phyloP scores from a whole-genome alignment of 2,329 filamentous ascomycete species.

The Biscogniauxia mediterranea region DNA sequence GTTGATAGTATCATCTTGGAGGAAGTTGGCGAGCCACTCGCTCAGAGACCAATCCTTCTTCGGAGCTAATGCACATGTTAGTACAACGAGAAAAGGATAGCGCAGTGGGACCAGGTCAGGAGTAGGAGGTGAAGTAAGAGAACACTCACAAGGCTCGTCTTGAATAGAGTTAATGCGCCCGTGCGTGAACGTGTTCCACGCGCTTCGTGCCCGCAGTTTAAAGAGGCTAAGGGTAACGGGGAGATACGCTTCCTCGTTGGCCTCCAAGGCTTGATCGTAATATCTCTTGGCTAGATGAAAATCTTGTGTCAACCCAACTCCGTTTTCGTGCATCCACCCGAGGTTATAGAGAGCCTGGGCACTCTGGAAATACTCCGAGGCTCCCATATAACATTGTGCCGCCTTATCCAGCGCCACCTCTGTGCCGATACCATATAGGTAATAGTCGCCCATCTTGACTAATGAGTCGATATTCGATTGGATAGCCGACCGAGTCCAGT shows the following conservation, averaged over 20 bases:
- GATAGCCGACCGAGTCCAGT: constrained; percentile 92
- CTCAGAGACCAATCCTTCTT: constrained; percentile 73
- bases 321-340: constrained; percentile 99
- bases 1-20: constrained; percentile 65
- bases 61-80: constrained; percentile 49
- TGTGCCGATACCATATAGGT: constrained; percentile 78
- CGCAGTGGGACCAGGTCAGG: not conserved
- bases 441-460: constrained; percentile 99
- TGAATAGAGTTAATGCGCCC: constrained; percentile 91
- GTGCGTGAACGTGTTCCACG: constrained; percentile 90
- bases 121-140: not conserved
- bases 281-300: constrained; percentile 96
- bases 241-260: constrained; percentile 89
- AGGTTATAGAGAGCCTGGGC: constrained; percentile 96
- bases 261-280: constrained; percentile 89
- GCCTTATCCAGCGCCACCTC: constrained; percentile 76
- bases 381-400: constrained; percentile 86
- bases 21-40: constrained; percentile 86
- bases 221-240: constrained; percentile 86
- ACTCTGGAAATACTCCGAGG: constrained; percentile 86
- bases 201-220: constrained; percentile 80
- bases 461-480: constrained; percentile 91
- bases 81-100: constrained; percentile 4
- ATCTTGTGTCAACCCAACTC: constrained; percentile 86
- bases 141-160: constrained; percentile 73